These are phyloP conservation scores for Astraeus odoratus DNA, from an alignment of 768 basidiomycete species.

Conservation along the genomic window DNA sequence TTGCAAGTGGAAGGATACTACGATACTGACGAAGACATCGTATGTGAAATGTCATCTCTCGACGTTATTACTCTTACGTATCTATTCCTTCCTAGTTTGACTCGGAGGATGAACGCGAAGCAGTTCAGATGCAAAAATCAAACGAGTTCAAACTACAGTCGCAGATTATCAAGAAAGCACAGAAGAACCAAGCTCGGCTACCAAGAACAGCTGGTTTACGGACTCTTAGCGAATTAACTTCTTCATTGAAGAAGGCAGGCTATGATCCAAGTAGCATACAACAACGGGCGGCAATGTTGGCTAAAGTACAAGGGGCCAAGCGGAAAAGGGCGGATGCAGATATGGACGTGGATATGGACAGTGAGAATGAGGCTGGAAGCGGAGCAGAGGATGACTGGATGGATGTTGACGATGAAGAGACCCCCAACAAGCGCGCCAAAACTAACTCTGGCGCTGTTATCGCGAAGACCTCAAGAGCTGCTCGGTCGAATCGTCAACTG, in stretches of 20 bases:
- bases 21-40: slow-evolving; percentile 82
- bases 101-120: slow-evolving; percentile 77
- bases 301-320: slow-evolving; percentile 64
- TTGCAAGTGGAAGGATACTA: slow-evolving; percentile 96
- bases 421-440: slow-evolving; percentile 57
- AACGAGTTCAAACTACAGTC: slow-evolving; percentile 64
- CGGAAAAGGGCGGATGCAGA: slow-evolving; percentile 50
- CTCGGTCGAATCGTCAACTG: slow-evolving; percentile 66
- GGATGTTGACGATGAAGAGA: slow-evolving; percentile 48
- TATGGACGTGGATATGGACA: slow-evolving; percentile 57
- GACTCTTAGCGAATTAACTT: slow-evolving; percentile 66
- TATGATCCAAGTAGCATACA: slow-evolving; percentile 83
- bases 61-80: neutral
- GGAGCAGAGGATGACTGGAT: slow-evolving; percentile 44
- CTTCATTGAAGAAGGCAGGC: slow-evolving; percentile 80
- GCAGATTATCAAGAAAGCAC: slow-evolving; percentile 76
- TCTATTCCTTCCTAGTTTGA: slow-evolving; percentile 27
- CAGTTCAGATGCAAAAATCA: slow-evolving; percentile 48
- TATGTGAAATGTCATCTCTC: slow-evolving; percentile 27
- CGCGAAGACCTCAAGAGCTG: slow-evolving; percentile 44
- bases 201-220: slow-evolving; percentile 69
- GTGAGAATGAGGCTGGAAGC: slow-evolving; percentile 50
- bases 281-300: slow-evolving; percentile 80
- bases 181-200: slow-evolving; percentile 75
- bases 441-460: slow-evolving; percentile 51